Base-by-base conservation (phyloP, 257 asterid species). In the Solanum dulcamara region DNA sequence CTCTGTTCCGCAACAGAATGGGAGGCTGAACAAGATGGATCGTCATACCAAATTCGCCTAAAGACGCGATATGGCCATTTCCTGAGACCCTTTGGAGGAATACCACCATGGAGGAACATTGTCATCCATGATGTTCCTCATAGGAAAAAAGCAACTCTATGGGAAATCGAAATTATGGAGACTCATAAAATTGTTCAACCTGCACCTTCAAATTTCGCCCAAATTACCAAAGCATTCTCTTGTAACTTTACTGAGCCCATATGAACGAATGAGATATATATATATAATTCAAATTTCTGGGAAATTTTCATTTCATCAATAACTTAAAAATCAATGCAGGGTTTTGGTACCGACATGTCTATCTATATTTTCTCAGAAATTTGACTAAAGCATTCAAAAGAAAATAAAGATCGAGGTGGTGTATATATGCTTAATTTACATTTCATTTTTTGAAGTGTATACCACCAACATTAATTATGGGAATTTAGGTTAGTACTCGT, bases 1-100 rank as follows among this genome's bases (percentile, higher is more conserved):
- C 83, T 92, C 60, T 93, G 91, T 83, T 95, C 99, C 0, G 87
- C 92, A 0, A 86, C 94, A 0, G 95, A 96, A 85, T 96, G 98
- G 98, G 98, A 95, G 40, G 62, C 26, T 7, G 82, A 77, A 77
- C 62, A 77, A 26, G 82, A 77, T 46, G 82, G 82, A 28, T 77
- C 82, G 3, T 14, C 46, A 9, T 10, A 77, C 22, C 83, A 77
- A 77, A 4, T 44, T 13, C 83, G 62, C 10, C 40, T 77, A 46
- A 77, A 77, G 6, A 77, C 83, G 0, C 60, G 83, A 46, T 77
- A 77, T 0, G 83, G 83, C 1, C 62, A 77, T 77, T 46, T 77
- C 42, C 7, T 77, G 26, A 77, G 62, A 77, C 62, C 62, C 17
- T 8, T 7, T 28, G 83, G 83, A 77, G 83, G 62, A 77, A 24